Conservation (phyloP, 2,329 filamentous ascomycete species). For the Aciculosporium take region DNA sequence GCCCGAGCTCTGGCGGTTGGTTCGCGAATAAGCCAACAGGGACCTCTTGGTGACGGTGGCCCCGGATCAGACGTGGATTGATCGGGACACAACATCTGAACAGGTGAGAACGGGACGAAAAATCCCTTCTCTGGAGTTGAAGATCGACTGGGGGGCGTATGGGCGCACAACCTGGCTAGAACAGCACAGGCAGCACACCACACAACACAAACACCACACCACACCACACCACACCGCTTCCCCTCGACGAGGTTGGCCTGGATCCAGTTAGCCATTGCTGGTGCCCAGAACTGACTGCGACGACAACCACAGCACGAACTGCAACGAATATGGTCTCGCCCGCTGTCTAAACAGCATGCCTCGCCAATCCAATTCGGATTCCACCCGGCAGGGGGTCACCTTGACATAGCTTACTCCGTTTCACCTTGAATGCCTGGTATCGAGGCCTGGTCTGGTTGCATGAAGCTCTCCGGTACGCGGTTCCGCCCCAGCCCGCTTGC, state of each 20-base stretch:
- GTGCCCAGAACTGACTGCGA: not conserved
- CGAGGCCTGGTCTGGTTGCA: not conserved
- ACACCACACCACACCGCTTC: not conserved
- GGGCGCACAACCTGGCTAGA: not conserved
- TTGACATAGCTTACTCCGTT: not conserved
- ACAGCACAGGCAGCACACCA: not conserved
- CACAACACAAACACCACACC: not conserved
- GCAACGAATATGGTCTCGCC: not conserved
- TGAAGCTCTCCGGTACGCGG: not conserved
- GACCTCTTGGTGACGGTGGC: not conserved
- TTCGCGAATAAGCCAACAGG: not conserved
- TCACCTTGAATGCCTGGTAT: not conserved
- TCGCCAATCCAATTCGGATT: not conserved
- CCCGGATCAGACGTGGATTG: not conserved
- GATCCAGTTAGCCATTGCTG: not conserved
- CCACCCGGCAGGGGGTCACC: not conserved
- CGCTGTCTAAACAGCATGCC: no score
- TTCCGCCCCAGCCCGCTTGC: not conserved
- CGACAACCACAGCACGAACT: not conserved
- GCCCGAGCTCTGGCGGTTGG: not conserved
- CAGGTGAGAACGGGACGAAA: no score
- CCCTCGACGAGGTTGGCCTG: not conserved
- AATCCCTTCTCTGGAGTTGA: not conserved
- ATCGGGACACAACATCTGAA: not conserved
- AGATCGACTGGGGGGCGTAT: not conserved